Base-by-base conservation (phyloP, 108 stramenopile genomes). In the Stephanodiscus triporus region DNA sequence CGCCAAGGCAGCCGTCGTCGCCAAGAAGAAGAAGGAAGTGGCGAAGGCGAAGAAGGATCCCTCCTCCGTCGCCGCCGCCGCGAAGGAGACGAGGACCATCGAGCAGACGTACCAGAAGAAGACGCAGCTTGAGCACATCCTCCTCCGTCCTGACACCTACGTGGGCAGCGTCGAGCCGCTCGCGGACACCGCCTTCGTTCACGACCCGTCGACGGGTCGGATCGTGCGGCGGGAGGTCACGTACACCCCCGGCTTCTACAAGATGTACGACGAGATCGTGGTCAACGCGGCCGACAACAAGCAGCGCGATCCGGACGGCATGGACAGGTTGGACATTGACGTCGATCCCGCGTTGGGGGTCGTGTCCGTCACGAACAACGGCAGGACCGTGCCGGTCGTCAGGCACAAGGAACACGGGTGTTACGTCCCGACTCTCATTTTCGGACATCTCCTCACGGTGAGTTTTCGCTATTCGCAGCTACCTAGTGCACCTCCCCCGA, bases 281-380 rank as follows among this genome's bases (percentile, higher is more conserved):
- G 98, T 99, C 38, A 99, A 99, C 80, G 99, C 99, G 29, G 93
- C 97, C 0, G 99, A 99, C 83, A 99, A 99, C 89, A 99, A 99
- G 83, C 98, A 99, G 85, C 97, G 99, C 27, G 97, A 99, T 88
- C 82, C 92, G 24, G 79, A 89, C 22, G 32, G 32, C 4, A 99
- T 98, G 98, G 89, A 95, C 83, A 85, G 82, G 78, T 86, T 99
- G 51, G 97, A 98, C 34, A 91, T 99, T 29, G 70, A 43, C 11
- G 87, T 98, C 54, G 84, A 97, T 66, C 65, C 72, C 0, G 91
- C 67, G 32, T 66, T 43, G 34, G 88, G 88, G 48, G 64, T 68
- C 23, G 97, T 99, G 45, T 94, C 95, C 53, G 98, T 99, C 20
- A 85, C 87, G 89, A 99, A 99, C 87, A 97, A 99, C 77, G 99